A percentile compares a stretch with the other conserved stretches of the same genome.
phyloP scores from a whole-genome alignment of 2,329 filamentous ascomycete genomes.

The Pseudopithomyces maydicus region DNA sequence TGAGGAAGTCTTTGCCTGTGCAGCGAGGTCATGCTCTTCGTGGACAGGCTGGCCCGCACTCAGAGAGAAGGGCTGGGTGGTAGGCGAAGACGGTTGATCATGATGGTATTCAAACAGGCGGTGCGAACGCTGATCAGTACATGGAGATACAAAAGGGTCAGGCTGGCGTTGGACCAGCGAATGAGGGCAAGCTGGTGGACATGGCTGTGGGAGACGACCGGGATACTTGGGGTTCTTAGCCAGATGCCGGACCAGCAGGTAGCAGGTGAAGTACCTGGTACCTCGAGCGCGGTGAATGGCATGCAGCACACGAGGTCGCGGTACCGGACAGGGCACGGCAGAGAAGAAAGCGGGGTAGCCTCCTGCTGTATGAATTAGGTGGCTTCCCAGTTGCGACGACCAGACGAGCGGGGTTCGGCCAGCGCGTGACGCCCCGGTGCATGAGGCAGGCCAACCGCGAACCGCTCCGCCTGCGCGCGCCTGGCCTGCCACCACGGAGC shows the following conservation, averaged over 20 bases:
- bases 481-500: neutral
- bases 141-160: constrained; percentile 45
- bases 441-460: constrained; percentile 5
- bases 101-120: constrained; percentile 46
- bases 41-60: constrained; percentile 32
- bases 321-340: constrained; percentile 32
- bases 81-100: constrained; percentile 41
- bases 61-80: constrained; percentile 36
- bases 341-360: constrained; percentile 44
- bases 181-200: constrained; percentile 32
- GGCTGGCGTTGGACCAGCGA: constrained; percentile 41
- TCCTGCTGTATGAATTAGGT: constrained; percentile 41
- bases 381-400: constrained; percentile 41
- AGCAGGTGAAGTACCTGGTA: constrained; percentile 27
- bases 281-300: constrained; percentile 15
- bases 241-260: constrained; percentile 30
- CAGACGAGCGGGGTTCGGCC: constrained; percentile 21
- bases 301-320: constrained; percentile 24
- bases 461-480: neutral
- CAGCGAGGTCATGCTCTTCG: constrained; percentile 42
- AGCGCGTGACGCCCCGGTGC: constrained; percentile 6
- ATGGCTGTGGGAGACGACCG: constrained; percentile 38
- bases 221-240: constrained; percentile 36
- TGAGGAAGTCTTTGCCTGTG: constrained; percentile 27
- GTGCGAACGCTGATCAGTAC: constrained; percentile 46